phyloP scores from a whole-genome alignment of 306 rosid genomes.

The Cotoneaster glaucophyllus region DNA sequence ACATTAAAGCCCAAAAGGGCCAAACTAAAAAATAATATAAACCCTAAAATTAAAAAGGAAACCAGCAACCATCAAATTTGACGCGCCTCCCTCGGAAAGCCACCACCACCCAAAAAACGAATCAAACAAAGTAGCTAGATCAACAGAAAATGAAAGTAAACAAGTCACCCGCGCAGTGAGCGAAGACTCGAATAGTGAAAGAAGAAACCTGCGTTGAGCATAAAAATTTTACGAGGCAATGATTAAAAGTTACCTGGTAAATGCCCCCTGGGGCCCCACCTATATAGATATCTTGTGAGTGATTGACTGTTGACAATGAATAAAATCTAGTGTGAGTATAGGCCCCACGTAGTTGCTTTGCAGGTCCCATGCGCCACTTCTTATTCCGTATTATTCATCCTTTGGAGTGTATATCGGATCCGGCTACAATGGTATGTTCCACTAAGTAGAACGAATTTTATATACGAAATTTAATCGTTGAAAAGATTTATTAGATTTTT shows the following conservation, averaged over 20 bases:
- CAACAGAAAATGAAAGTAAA: too few relatives aligned
- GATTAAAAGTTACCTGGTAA: neutral
- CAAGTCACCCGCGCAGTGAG: too few relatives aligned
- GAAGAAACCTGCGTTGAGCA: neutral
- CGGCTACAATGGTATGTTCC: neutral
- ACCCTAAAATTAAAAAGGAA: too few relatives aligned
- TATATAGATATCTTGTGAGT: too few relatives aligned
- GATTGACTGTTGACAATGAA: neutral
- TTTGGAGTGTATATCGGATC: neutral
- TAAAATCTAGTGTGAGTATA: neutral
- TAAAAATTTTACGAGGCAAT: neutral
- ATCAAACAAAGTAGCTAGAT: too few relatives aligned
- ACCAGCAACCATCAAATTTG: too few relatives aligned
- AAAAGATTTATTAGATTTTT: too few relatives aligned
- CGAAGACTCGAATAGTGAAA: neutral
- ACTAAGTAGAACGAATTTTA: too few relatives aligned
- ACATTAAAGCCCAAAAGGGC: fast-evolving
- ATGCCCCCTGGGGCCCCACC: neutral
- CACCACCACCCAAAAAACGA: too few relatives aligned
- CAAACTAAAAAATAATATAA: too few relatives aligned
- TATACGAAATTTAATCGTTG: too few relatives aligned
- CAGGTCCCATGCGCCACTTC: slow-evolving; percentile 10
- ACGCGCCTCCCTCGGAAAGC: too few relatives aligned
- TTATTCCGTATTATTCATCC: neutral
- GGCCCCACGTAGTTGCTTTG: slow-evolving; percentile 25